Evolutionary conservation across 2,329 filamentous ascomycete species (phyloP).

Genomic region (Beauveria varroae): DNA sequence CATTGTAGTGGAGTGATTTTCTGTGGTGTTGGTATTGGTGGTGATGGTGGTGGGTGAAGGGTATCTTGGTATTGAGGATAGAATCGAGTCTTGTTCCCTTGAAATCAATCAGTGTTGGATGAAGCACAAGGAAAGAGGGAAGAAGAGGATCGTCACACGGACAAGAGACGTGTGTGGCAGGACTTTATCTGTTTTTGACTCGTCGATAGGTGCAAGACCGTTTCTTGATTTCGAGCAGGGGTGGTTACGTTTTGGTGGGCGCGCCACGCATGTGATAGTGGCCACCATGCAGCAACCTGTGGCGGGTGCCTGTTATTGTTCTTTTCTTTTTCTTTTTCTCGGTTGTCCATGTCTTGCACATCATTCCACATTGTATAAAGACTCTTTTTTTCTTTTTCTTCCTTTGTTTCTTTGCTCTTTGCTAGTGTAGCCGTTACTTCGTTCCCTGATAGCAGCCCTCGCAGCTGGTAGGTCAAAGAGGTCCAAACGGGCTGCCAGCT

Average conservation of each 20-base stretch:
- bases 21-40: not conserved
- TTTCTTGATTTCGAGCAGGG: slow-evolving; percentile 8
- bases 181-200: slow-evolving; percentile 11
- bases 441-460: not conserved
- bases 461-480: not conserved
- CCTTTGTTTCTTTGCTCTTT: not conserved
- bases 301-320: not conserved
- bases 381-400: not conserved
- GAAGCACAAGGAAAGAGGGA: not conserved
- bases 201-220: slow-evolving; percentile 1
- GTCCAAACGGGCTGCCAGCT: not conserved
- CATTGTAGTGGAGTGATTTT: slow-evolving; percentile 6
- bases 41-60: not conserved
- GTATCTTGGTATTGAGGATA: not conserved
- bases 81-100: not conserved
- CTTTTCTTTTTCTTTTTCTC: not conserved
- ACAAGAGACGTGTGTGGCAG: slow-evolving; percentile 6
- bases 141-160: not conserved
- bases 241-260: slow-evolving; percentile 5
- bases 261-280: slow-evolving; percentile 12
- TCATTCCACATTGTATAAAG: not conserved
- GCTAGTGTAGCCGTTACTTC: not conserved
- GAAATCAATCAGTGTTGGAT: not conserved
- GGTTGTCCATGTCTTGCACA: no score
- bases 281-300: not conserved